Conservation (phyloP, 768 basidiomycete species). For the Leccinum incarnatum region DNA sequence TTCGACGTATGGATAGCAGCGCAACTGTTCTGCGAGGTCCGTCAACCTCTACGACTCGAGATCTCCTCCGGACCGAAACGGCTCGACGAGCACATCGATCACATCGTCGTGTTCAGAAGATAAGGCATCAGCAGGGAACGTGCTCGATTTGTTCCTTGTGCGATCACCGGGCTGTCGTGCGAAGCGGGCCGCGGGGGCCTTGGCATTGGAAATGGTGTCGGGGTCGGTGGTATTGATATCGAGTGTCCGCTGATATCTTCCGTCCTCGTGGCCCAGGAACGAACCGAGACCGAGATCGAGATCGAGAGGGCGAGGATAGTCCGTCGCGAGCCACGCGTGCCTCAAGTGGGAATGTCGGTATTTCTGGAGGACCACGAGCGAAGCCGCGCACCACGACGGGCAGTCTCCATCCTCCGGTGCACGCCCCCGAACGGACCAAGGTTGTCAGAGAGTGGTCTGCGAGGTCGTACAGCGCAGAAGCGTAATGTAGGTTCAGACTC, state of each 20-base stretch:
- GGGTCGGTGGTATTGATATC: not conserved
- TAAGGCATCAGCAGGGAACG: constrained; percentile 38
- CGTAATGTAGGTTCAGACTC: constrained; percentile 38
- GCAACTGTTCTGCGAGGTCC: constrained; percentile 39
- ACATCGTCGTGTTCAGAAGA: constrained; percentile 45
- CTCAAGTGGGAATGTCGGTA: constrained; percentile 21
- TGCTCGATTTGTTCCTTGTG: constrained; percentile 38
- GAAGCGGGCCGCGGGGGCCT: not conserved
- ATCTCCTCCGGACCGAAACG: constrained; percentile 43
- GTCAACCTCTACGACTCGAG: constrained; percentile 42
- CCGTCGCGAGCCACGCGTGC: constrained; percentile 56
- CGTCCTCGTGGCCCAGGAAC: not conserved
- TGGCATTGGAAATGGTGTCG: not conserved
- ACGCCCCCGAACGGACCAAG: constrained; percentile 45
- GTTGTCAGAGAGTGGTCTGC: constrained; percentile 37
- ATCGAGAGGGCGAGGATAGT: constrained; percentile 38
- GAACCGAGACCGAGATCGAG: not conserved
- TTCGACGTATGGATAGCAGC: constrained; percentile 22
- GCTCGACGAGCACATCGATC: constrained; percentile 39
- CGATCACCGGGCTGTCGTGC: not conserved
- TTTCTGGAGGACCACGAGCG: constrained; percentile 35
- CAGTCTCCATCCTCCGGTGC: constrained; percentile 60
- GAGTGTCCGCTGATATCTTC: not conserved
- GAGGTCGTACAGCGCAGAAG: constrained; percentile 40
- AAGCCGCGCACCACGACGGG: constrained; percentile 46